Percentiles rank a stretch among this genome's conserved stretches.
Conservation (phyloP, 768 basidiomycete genomes). For the Pleurotus tuoliensis region DNA sequence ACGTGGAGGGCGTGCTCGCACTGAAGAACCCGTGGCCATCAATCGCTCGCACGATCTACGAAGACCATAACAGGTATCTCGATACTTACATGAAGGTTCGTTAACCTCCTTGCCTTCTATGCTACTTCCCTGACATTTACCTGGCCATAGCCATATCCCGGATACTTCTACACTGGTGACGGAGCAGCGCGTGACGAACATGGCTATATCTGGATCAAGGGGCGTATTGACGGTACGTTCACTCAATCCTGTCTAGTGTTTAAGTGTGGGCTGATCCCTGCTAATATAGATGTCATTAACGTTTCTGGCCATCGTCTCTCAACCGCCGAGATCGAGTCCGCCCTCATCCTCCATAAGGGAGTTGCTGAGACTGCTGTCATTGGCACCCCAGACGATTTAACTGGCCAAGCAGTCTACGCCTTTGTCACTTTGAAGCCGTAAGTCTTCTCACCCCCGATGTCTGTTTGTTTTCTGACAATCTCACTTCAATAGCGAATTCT, state of each 20-base stretch:
- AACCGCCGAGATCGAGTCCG: conserved; percentile 97
- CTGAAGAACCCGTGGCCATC: conserved; percentile 91
- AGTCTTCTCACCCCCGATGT: conserved; percentile 22
- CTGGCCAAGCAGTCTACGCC: conserved; percentile 90
- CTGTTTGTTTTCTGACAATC: neutral
- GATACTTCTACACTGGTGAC: conserved; percentile 95
- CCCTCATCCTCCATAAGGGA: conserved; percentile 90
- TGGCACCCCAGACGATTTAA: conserved; percentile 81
- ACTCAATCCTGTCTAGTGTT: conserved; percentile 3
- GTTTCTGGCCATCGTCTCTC: conserved; percentile 96
- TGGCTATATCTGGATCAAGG: conserved; percentile 99
- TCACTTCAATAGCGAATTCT: conserved; percentile 62
- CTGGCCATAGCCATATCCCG: conserved; percentile 64
- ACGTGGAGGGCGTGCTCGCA: conserved; percentile 88
- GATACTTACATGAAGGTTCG: conserved; percentile 47
- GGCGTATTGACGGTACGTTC: conserved; percentile 80
- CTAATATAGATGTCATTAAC: conserved; percentile 82
- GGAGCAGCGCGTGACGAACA: conserved; percentile 92
- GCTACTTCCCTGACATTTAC: neutral
- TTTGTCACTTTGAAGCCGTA: conserved; percentile 95
- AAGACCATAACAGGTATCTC: conserved; percentile 81
- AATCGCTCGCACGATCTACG: conserved; percentile 88
- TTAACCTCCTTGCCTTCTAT: neutral
- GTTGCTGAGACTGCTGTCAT: conserved; percentile 97
- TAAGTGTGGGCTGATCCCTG: neutral